phyloP scores from a whole-genome alignment of 2,329 filamentous ascomycete genomes.

The Hypoxylon sp. region DNA sequence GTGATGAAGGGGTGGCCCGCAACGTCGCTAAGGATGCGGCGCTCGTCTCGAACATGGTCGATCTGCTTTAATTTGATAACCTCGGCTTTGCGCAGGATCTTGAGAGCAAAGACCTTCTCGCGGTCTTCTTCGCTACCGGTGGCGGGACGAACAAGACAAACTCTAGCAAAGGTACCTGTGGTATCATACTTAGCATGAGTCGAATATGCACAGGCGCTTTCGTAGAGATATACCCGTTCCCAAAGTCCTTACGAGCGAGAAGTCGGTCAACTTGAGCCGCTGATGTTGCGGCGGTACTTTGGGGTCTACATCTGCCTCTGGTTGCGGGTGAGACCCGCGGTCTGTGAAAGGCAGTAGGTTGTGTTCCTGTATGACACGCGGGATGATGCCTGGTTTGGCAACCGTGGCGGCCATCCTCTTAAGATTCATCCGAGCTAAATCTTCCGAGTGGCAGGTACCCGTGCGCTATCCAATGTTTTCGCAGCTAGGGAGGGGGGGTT shows the following conservation, averaged over 20 bases:
- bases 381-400: slow-evolving; percentile 44
- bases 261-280: slow-evolving; percentile 67
- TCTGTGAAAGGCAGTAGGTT: slow-evolving; percentile 41
- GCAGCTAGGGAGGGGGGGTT: background rate
- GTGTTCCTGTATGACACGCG: slow-evolving; percentile 43
- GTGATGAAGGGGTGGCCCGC: slow-evolving; percentile 88
- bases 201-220: slow-evolving; percentile 15
- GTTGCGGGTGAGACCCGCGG: slow-evolving; percentile 35
- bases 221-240: slow-evolving; percentile 68
- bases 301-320: slow-evolving; percentile 37
- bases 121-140: slow-evolving; percentile 64
- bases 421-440: slow-evolving; percentile 35
- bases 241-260: slow-evolving; percentile 78
- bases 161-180: slow-evolving; percentile 81
- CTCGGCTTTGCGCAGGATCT: slow-evolving; percentile 79
- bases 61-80: slow-evolving; percentile 86
- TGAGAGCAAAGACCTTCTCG: slow-evolving; percentile 80
- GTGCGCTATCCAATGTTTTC: slow-evolving; percentile 10
- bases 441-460: slow-evolving; percentile 8
- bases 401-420: slow-evolving; percentile 51
- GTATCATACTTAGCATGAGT: slow-evolving; percentile 28
- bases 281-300: slow-evolving; percentile 50
- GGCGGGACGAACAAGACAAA: slow-evolving; percentile 79
- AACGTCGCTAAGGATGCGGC: slow-evolving; percentile 80
- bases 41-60: slow-evolving; percentile 87